phyloP scores from a whole-genome alignment of 164 flowering plant genomes.

The Santalum album region DNA sequence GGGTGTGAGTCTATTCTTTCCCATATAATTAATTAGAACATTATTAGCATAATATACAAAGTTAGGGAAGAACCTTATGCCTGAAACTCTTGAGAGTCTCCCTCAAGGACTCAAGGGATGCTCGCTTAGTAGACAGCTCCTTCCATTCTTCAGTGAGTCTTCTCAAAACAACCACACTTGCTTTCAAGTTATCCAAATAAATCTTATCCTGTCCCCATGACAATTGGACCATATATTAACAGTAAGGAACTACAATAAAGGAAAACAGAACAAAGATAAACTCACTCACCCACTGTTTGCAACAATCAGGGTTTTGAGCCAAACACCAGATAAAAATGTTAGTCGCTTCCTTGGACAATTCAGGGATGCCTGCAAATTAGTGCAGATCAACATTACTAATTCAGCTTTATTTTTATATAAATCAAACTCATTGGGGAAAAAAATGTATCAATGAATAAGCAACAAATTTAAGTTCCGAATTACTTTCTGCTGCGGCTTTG shows the following conservation, averaged over 20 bases:
- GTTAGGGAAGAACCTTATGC: constrained; percentile 59
- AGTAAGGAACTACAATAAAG: background rate
- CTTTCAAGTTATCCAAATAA: constrained; percentile 61
- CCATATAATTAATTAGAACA: no score
- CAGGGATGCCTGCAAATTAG: constrained; percentile 41
- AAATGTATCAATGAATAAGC: no score
- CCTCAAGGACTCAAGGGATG: constrained; percentile 35
- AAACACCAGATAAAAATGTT: constrained; percentile 61
- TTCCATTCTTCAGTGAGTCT: constrained; percentile 64
- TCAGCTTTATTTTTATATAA: background rate
- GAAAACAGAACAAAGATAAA: background rate
- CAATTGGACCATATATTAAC: background rate
- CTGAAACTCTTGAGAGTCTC: constrained; percentile 52
- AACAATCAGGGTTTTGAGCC: constrained; percentile 58
- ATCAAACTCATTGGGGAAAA: background rate
- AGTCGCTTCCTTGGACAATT: constrained; percentile 62
- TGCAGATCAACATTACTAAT: background rate
- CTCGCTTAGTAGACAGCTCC: constrained; percentile 33
- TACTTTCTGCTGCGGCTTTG: constrained; percentile 65
- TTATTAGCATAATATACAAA: no score
- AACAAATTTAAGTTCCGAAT: background rate
- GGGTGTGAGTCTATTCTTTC: no score
- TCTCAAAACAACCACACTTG: constrained; percentile 54
- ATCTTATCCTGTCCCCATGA: constrained; percentile 49
- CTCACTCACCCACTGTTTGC: constrained; percentile 74